Evolutionary conservation across 106 monocot genomes (phyloP), one percentile per base, ranked within the genome.

Genomic region (Iris macrosiphon): DNA sequence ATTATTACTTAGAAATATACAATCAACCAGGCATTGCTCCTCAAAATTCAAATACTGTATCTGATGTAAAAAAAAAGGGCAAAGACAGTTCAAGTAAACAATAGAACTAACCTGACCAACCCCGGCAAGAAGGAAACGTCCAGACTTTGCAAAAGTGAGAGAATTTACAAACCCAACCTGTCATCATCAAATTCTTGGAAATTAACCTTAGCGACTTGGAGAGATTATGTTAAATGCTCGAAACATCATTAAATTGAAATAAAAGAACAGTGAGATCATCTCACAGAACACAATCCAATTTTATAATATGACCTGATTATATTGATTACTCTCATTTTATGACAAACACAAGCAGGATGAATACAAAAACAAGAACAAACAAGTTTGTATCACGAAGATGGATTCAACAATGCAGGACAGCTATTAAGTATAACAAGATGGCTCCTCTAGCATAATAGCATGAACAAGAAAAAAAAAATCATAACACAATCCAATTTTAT

Each of bases 161-260:
- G 95, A 79, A 68, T 96, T 89, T 20, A 80, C 63, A 68, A 74
- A 96, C 54, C 95, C 95, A 58, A 66, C 82, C 95, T 96, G 74
- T 31, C 24, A 53, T 49, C 34, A 31, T 55, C 11, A 31, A 63
- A 59, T 23, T 32, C 6, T 19, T 42, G 30, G 17, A 41, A 31
- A 10, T 20, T n/a, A 23, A 38, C 14, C 17, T 31, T 6, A 47
- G 14, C 9, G 10, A 27, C 28, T 30, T 13, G 40, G 40, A 40
- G 18, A 11, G 10, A 50, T n/a, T 46, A 28, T 47, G 10, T 32
- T 23, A n/a, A n/a, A n/a, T n/a, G n/a, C n/a, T n/a, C n/a, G n/a
- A n/a, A 57, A 34, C 9, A 57, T 24, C 14, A 7, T 13, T 12
- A 38, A 4, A 37, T 23, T 56, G 21, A 55, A 17, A 14, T 38